Conservation (phyloP, 179 eudicot species). For the Kewa caespitosa region DNA sequence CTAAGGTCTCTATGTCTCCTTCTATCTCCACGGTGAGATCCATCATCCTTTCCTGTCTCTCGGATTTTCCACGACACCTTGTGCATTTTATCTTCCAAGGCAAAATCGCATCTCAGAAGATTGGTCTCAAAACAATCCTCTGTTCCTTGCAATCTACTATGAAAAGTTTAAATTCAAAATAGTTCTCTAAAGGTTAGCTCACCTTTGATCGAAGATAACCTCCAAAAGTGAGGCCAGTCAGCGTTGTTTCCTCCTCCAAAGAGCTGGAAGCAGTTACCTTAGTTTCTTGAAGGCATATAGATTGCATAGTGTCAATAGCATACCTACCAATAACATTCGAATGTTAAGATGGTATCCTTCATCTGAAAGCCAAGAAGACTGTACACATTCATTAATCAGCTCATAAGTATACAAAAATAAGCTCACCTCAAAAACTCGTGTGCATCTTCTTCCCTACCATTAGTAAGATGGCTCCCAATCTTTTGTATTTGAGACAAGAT, state of each 20-base stretch:
- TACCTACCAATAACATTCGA: constrained; percentile 44
- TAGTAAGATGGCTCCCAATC: constrained; percentile 64
- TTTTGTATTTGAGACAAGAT: constrained; percentile 70
- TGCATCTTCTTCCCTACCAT: constrained; percentile 91
- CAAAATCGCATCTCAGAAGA: neutral
- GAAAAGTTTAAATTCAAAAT: no score
- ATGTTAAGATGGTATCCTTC: neutral
- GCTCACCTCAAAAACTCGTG: constrained; percentile 87
- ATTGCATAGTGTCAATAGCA: constrained; percentile 81
- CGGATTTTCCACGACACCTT: constrained; percentile 73
- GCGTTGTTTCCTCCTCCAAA: constrained; percentile 73
- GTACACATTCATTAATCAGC: constrained; percentile 1
- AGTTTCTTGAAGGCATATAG: constrained; percentile 70
- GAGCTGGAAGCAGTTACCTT: constrained; percentile 44
- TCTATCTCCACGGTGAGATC: constrained; percentile 87
- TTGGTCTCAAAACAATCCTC: neutral
- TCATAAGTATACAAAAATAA: constrained; percentile 22
- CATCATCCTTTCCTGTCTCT: constrained; percentile 79
- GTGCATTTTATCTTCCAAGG: constrained; percentile 68
- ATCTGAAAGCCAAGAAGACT: constrained; percentile 6
- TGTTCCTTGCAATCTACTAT: no score
- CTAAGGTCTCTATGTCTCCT: constrained; percentile 76
- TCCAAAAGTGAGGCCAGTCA: constrained; percentile 84
- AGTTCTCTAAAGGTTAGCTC: neutral
- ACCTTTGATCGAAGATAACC: constrained; percentile 95